phyloP scores from a whole-genome alignment of 139 green algal genomes.

The Gonium pectorale region DNA sequence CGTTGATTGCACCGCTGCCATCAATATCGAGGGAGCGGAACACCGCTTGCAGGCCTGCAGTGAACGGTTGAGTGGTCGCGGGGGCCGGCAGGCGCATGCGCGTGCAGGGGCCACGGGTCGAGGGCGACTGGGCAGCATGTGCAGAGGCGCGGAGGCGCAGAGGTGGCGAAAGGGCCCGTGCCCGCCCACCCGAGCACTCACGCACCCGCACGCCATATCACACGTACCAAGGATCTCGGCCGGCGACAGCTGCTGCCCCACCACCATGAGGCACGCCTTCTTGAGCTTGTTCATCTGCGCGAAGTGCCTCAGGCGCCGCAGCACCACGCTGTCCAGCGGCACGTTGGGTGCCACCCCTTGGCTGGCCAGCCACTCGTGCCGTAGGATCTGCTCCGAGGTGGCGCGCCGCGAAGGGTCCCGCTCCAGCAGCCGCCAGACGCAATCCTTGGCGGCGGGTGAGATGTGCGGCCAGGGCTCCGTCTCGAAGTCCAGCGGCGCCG shows the following conservation, averaged over 20 bases:
- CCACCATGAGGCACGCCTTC: conserved; percentile 84
- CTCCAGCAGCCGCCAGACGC: conserved; percentile 80
- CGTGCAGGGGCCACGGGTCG: too few species aligned
- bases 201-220: conserved; percentile 55
- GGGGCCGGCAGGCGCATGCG: too few species aligned
- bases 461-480: conserved; percentile 86
- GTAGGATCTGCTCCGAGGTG: conserved; percentile 58
- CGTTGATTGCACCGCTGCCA: conserved; percentile 82
- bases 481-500: conserved; percentile 83
- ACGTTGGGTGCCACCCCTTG: conserved; percentile 64
- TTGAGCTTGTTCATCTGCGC: conserved; percentile 87
- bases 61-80: too few species aligned
- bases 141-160: too few species aligned
- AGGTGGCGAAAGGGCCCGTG: too few species aligned
- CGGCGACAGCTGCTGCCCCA: conserved; percentile 68
- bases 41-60: conserved; percentile 75
- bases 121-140: too few species aligned
- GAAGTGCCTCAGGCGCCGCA: conserved; percentile 82
- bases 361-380: conserved; percentile 74
- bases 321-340: conserved; percentile 74
- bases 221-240: too few species aligned
- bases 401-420: conserved; percentile 44
- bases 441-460: conserved; percentile 82
- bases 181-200: too few species aligned
- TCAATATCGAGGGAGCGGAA: conserved; percentile 88